Percentiles rank a stretch among this genome's conserved stretches.
phyloP scores from a whole-genome alignment of 768 basidiomycete genomes.

The Sporobolomyces phaffii region DNA sequence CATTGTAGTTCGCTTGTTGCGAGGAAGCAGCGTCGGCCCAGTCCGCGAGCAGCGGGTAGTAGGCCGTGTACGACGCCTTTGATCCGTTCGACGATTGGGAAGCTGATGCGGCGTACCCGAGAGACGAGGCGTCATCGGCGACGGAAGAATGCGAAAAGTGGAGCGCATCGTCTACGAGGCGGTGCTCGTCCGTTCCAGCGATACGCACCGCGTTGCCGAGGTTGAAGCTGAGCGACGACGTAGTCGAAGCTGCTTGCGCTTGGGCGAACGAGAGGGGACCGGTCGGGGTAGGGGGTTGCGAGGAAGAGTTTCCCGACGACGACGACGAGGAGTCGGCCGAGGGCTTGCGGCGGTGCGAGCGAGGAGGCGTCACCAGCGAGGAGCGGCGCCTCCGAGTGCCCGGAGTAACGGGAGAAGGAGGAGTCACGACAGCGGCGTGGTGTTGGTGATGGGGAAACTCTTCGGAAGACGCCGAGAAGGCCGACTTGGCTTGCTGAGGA shows the following conservation, averaged over 20 bases:
- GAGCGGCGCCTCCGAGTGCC: constrained; percentile 6
- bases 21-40: constrained; percentile 31
- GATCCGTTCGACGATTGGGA: constrained; percentile 16
- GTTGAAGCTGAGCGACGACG: not conserved
- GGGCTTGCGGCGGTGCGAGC: constrained; percentile 20
- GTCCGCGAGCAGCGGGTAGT: constrained; percentile 37
- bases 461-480: constrained; percentile 17
- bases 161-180: constrained; percentile 13
- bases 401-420: constrained; percentile 33
- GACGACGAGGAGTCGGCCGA: constrained; percentile 29
- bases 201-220: constrained; percentile 27
- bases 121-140: constrained; percentile 5
- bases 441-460: not conserved
- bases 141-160: not conserved
- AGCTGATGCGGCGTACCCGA: not conserved
- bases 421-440: not conserved
- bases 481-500: not conserved
- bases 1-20: constrained; percentile 15
- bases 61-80: constrained; percentile 34
- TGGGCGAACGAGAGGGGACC: not conserved
- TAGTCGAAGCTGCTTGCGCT: not conserved
- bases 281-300: constrained; percentile 32
- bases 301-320: constrained; percentile 19
- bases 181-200: constrained; percentile 14
- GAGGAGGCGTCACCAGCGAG: constrained; percentile 3